Evolutionary conservation across 2,329 filamentous ascomycete species (phyloP), one percentile per base, ranked within the genome.

Genomic region (Cercospora brassicicola): DNA sequence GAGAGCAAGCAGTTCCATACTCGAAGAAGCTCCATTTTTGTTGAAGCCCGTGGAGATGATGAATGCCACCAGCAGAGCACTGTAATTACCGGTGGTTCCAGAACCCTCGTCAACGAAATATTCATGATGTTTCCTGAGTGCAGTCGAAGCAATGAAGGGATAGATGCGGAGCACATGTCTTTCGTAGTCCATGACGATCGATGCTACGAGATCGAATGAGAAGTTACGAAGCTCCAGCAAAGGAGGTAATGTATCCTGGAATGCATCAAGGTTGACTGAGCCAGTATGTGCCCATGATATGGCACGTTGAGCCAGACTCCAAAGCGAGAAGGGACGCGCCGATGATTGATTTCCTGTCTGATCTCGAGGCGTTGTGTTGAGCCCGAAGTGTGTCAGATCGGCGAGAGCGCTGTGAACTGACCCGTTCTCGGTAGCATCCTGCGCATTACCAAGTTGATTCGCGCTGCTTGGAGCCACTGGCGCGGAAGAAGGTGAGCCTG

Each of bases 351-450:
- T 23, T 28, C 53, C 28, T 11, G 15, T 45, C 59, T 39, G 33
- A 28, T 39, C 33, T 18, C 59, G 53, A n/a, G 48, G 61, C 45
- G 48, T 64, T 20, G 48, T 48, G 18, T 64, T 64, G 20, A 64
- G 30, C 26, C 39, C 61, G 45, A 64, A 64, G 30, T 64, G 61
- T 13, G 39, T 51, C 18, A 64, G 51, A n/a, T 64, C 61, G 13
- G 42, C 48, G 39, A 64, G 48, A 23, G 61, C 61, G 31, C 28
- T 55, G 31, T 55, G 48, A 11, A 57, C 48, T 9, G 61, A 64
- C 13, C n/a, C 15, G 9, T 51, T n/a, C 7, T 31, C 61, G 15
- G 13, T 31, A n/a, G 53, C 53, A 4, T 56, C n/a, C 1, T 28
- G 53, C 20, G 23, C 53, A 56, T 28, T 28, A 2, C 3, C 3